Evolutionary conservation across 1,139 yeast species (phyloP).

Genomic region (Chernovozyma aurita): DNA sequence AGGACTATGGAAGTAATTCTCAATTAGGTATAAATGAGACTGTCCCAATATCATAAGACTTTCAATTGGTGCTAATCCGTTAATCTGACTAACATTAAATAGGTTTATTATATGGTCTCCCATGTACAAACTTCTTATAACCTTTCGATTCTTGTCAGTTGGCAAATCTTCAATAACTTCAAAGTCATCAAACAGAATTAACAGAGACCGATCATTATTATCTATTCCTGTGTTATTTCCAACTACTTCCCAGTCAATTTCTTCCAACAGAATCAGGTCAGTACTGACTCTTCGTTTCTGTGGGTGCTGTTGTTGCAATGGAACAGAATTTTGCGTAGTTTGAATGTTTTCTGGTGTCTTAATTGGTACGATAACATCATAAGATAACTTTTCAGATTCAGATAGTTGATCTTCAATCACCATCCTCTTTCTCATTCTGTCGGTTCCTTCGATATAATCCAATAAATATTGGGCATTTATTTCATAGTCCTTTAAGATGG

Average conservation of each 20-base stretch:
- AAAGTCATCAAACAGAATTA: conserved; percentile 25
- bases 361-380: conserved; percentile 37
- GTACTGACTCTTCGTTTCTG: neutral
- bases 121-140: conserved; percentile 59
- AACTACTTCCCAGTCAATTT: conserved; percentile 6
- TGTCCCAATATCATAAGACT: conserved; percentile 69
- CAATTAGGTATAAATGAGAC: conserved; percentile 60
- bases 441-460: conserved; percentile 64
- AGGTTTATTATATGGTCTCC: conserved; percentile 68
- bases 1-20: conserved; percentile 57
- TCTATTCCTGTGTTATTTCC: neutral
- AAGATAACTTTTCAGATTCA: conserved; percentile 40
- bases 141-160: conserved; percentile 64
- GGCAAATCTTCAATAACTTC: conserved; percentile 42
- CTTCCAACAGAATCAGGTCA: conserved; percentile 1
- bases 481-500: conserved; percentile 19
- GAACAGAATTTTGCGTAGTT: neutral
- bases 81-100: conserved; percentile 72
- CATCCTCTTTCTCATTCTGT: conserved; percentile 58
- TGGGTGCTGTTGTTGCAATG: neutral
- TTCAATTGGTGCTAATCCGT: conserved; percentile 70
- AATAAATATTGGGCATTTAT: conserved; percentile 36
- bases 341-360: conserved; percentile 11
- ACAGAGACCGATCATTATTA: conserved; percentile 16
- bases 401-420: conserved; percentile 48